A percentile compares a stretch with the other conserved stretches of the same genome.
Evolutionary conservation across 495 filamentous ascomycete species (phyloP).

Genomic region (Xylaria telfairii): DNA sequence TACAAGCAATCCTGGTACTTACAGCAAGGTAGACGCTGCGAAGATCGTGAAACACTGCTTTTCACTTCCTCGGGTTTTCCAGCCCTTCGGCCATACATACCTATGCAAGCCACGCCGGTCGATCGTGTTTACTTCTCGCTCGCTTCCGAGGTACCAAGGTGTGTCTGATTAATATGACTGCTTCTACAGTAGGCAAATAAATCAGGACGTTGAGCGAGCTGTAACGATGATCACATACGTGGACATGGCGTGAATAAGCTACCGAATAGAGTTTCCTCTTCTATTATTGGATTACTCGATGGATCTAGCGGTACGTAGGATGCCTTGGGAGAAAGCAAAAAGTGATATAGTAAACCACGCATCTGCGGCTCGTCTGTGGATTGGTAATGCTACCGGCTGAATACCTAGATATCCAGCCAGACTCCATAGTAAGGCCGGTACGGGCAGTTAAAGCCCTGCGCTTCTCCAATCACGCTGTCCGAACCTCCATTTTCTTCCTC

Average conservation of each 20-base stretch:
- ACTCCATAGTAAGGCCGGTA: not conserved
- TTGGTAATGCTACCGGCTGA: slow-evolving; percentile 11
- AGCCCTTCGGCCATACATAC: not conserved
- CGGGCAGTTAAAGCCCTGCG: not conserved
- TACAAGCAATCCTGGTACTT: not conserved
- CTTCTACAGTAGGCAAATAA: not conserved
- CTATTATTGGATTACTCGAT: slow-evolving; percentile 8
- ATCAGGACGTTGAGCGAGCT: not conserved
- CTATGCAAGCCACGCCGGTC: slow-evolving; percentile 19
- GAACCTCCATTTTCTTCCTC: not conserved
- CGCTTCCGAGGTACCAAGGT: slow-evolving; percentile 12
- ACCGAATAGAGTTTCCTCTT: not conserved
- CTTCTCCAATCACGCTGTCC: slow-evolving; percentile 8
- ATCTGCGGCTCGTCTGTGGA: not conserved
- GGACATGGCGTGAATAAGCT: slow-evolving; percentile 4
- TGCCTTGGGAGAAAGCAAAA: not conserved
- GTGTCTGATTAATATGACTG: too few species aligned
- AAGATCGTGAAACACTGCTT: slow-evolving; percentile 10
- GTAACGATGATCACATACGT: slow-evolving; percentile 16
- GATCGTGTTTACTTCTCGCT: slow-evolving; percentile 7
- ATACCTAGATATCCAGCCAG: not conserved
- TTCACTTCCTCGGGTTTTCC: not conserved
- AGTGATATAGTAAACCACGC: not conserved
- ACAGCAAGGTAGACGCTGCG: not conserved
- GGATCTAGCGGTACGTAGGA: not conserved